Evolutionary conservation across 805 yeast genomes (phyloP).

Genomic region (Saccharomyces cerevisiae): DNA sequence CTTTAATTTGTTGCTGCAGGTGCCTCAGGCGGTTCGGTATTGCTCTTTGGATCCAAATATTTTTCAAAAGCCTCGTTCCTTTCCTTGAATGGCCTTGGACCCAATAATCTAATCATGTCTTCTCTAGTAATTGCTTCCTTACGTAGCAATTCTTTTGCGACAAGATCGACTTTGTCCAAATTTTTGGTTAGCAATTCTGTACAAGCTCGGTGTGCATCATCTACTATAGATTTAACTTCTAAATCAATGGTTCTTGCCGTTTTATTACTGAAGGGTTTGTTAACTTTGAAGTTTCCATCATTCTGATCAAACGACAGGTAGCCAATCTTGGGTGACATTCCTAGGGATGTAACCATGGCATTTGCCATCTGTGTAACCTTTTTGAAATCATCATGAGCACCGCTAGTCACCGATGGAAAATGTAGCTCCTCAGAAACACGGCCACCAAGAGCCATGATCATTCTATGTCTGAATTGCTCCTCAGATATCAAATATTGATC

Average conservation of each 20-base stretch:
- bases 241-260: conserved; percentile 74
- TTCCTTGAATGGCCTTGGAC: conserved; percentile 88
- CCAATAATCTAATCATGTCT: conserved; percentile 84
- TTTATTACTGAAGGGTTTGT: conserved; percentile 84
- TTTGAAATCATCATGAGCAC: conserved; percentile 89
- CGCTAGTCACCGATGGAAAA: conserved; percentile 80
- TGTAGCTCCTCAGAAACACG: conserved; percentile 86
- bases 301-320: conserved; percentile 36
- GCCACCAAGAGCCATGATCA: conserved; percentile 94
- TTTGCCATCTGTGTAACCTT: conserved; percentile 84
- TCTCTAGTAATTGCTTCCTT: conserved; percentile 92
- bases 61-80: conserved; percentile 87
- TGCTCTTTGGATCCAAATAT: conserved; percentile 47
- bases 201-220: conserved; percentile 68
- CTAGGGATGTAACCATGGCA: conserved; percentile 79
- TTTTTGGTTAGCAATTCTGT: conserved; percentile 55
- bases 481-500: conserved; percentile 74
- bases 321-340: conserved; percentile 82
- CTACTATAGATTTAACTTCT: conserved; percentile 74
- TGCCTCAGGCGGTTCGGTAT: conserved; percentile 1
- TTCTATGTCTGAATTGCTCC: conserved; percentile 70
- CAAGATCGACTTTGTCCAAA: conserved; percentile 63
- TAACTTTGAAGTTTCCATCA: conserved; percentile 48
- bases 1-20: conserved; percentile 10
- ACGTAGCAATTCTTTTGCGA: conserved; percentile 75